These are phyloP conservation scores for Sequoiadendron giganteum DNA, from an alignment of 75 land plant genomes.

Conservation along the genomic window DNA sequence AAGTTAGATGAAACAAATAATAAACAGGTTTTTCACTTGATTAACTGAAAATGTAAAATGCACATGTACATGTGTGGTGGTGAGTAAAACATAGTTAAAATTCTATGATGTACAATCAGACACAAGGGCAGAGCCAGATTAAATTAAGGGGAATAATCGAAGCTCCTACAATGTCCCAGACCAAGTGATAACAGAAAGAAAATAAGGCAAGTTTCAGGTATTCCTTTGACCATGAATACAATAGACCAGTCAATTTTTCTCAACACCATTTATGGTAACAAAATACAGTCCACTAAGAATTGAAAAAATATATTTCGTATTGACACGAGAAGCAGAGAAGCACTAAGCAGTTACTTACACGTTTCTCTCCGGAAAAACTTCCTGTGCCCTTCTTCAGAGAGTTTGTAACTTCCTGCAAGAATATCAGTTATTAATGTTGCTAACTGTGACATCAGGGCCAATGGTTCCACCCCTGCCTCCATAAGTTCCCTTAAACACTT, in stretches of 20 bases:
- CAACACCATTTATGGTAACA: not conserved
- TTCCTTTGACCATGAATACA: not conserved
- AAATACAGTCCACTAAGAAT: not conserved
- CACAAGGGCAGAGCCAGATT: not conserved
- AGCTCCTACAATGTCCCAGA: not conserved
- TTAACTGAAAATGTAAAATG: not conserved
- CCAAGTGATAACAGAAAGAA: not conserved
- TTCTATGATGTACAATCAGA: not conserved
- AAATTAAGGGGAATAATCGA: not conserved
- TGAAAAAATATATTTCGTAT: not conserved
- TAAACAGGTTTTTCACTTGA: not conserved
- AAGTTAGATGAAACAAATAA: not conserved
- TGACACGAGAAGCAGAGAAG: not conserved
- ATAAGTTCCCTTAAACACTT: conserved; percentile 77
- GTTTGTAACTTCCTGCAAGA: conserved; percentile 79
- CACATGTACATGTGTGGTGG: not conserved
- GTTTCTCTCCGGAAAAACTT: conserved; percentile 68
- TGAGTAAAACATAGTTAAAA: not conserved
- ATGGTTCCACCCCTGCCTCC: conserved; percentile 88
- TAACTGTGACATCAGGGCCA: conserved; percentile 92
- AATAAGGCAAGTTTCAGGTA: not conserved
- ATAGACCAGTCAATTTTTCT: not conserved
- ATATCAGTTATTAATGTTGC: conserved; percentile 92
- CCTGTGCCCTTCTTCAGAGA: conserved; percentile 49
- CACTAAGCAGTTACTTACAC: conserved; percentile 52